These are phyloP conservation scores for Phytophthora ohioensis DNA, from an alignment of 352 stramenopile species.

Conservation along the genomic window DNA sequence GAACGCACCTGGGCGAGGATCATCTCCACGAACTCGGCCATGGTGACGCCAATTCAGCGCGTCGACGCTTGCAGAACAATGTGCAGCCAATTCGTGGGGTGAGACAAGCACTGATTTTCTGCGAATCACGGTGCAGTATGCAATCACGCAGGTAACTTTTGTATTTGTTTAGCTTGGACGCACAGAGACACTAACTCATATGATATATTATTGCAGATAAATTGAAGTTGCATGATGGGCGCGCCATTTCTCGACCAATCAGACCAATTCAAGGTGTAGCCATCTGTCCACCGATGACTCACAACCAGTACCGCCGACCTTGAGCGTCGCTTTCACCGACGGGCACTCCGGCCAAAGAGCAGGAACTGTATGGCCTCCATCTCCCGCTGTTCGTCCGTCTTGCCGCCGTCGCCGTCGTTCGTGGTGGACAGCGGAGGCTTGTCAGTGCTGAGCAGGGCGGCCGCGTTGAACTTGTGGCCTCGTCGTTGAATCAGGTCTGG, in stretches of 20 bases:
- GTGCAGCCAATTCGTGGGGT: background rate
- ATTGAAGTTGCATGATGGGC: slow-evolving; percentile 34
- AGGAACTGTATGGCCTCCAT: slow-evolving; percentile 66
- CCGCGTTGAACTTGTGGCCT: slow-evolving; percentile 28
- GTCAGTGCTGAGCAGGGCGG: slow-evolving; percentile 17
- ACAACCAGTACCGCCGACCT: slow-evolving; percentile 4
- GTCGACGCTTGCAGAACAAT: slow-evolving; percentile 5
- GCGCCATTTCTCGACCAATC: slow-evolving; percentile 18
- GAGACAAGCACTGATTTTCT: slow-evolving; percentile 8
- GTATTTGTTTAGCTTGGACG: background rate
- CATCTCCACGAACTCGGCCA: slow-evolving; percentile 87
- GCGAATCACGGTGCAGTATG: slow-evolving; percentile 26
- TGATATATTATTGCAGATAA: slow-evolving; percentile 25
- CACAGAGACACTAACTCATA: slow-evolving; percentile 26
- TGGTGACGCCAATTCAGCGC: slow-evolving; percentile 25
- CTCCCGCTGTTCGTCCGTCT: slow-evolving; percentile 67
- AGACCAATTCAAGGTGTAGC: slow-evolving; percentile 17
- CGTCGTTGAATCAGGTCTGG: slow-evolving; percentile 18
- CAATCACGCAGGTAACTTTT: slow-evolving; percentile 1
- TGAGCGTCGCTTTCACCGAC: slow-evolving; percentile 1
- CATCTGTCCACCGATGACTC: slow-evolving; percentile 2
- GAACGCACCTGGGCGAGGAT: slow-evolving; percentile 79
- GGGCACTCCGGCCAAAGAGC: slow-evolving; percentile 46
- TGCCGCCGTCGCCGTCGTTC: slow-evolving; percentile 18
- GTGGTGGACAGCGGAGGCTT: background rate